A percentile compares a stretch with the other conserved stretches of the same genome.
Conservation (phyloP, 768 basidiomycete species). For the Xerocomellus intermedius region DNA sequence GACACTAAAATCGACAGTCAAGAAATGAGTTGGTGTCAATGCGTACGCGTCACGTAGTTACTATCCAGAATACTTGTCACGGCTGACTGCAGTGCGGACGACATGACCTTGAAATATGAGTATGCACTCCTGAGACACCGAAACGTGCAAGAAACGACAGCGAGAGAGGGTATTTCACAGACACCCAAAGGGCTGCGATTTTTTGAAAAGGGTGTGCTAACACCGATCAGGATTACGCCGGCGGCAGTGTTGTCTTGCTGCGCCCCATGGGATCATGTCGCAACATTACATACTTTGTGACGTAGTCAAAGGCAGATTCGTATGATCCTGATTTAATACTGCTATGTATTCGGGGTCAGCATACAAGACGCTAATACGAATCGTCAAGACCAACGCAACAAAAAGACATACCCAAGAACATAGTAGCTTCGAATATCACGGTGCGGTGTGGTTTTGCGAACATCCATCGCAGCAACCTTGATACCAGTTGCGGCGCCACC, state of each 20-base stretch:
- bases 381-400: not conserved
- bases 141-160: not conserved
- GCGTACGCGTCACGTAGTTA: constrained; percentile 1
- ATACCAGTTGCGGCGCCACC: not conserved
- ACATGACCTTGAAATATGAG: not conserved
- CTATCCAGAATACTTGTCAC: not conserved
- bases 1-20: not conserved
- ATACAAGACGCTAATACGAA: not conserved
- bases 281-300: not conserved
- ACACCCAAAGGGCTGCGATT: not conserved
- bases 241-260: not conserved
- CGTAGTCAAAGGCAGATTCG: no score
- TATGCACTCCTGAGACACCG: not conserved
- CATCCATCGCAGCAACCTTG: not conserved
- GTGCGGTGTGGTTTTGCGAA: not conserved
- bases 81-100: not conserved
- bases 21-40: not conserved
- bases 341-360: no score
- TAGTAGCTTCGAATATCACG: not conserved
- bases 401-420: not conserved
- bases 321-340: no score
- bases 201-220: not conserved
- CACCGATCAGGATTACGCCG: no score
- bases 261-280: not conserved
- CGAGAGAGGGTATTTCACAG: not conserved